phyloP scores from a whole-genome alignment of 331 rosid species.

The Erythrophleum ivorense region DNA sequence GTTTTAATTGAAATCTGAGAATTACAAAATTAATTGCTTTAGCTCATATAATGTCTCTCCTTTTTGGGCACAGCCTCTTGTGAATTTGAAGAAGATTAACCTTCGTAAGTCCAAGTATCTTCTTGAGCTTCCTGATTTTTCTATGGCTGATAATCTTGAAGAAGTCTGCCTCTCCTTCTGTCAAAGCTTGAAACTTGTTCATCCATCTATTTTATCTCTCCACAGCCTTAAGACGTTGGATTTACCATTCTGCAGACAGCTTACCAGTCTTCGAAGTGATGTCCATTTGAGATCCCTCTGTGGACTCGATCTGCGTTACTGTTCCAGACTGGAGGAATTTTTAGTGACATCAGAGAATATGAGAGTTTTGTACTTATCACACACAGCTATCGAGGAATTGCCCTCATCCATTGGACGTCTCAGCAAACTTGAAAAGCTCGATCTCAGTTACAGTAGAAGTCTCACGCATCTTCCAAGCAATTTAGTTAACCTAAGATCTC shows the following conservation, averaged over 20 bases:
- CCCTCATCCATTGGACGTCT: constrained; percentile 43
- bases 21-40: background rate
- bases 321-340: constrained; percentile 33
- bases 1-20: background rate
- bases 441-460: background rate
- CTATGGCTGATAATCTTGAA: background rate
- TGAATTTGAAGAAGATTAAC: background rate
- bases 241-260: too few species aligned
- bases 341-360: constrained; percentile 41
- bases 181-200: background rate
- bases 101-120: background rate
- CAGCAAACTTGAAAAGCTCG: background rate
- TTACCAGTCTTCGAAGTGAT: constrained; percentile 38
- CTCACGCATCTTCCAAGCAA: constrained; percentile 39
- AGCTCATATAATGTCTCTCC: background rate
- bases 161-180: background rate
- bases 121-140: background rate
- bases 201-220: too few species aligned
- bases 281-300: constrained; percentile 32
- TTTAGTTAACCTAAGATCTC: constrained; percentile 34
- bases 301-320: constrained; percentile 24
- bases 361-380: background rate
- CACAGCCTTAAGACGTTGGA: too few species aligned
- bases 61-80: background rate
- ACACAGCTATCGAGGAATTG: constrained; percentile 18